These are phyloP conservation scores for Diversispora eburnea DNA, from an alignment of 192 early-diverging fungal genomes.

Conservation along the genomic window DNA sequence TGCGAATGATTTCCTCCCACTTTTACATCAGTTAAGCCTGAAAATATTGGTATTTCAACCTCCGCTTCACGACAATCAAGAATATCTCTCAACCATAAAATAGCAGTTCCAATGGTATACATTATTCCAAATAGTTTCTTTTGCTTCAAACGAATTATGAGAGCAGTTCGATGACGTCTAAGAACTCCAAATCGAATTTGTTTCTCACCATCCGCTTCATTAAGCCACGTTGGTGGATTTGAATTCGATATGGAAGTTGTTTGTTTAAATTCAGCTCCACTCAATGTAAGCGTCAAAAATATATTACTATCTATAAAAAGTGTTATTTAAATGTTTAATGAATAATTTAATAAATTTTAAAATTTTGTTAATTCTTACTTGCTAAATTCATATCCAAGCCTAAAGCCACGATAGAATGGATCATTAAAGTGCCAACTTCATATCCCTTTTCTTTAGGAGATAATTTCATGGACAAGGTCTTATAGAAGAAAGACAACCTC, in stretches of 20 bases:
- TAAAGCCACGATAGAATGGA: background rate
- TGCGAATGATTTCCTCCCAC: background rate
- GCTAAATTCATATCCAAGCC: background rate
- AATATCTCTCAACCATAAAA: conserved; percentile 3
- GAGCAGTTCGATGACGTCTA: conserved; percentile 1
- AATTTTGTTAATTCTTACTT: background rate
- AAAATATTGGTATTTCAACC: background rate
- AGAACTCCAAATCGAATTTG: conserved; percentile 13
- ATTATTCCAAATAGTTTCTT: background rate
- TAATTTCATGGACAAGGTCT: background rate
- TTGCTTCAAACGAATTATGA: background rate
- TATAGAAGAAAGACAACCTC: conserved; percentile 17
- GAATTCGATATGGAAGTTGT: background rate
- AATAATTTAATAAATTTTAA: background rate
- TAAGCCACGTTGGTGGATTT: conserved; percentile 2
- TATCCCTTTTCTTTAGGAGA: conserved; percentile 22
- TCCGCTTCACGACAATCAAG: background rate
- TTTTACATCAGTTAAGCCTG: background rate
- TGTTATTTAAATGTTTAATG: background rate
- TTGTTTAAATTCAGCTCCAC: conserved; percentile 7
- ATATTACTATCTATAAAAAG: background rate
- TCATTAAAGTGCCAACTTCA: conserved; percentile 17
- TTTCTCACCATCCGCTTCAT: background rate
- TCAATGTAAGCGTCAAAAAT: background rate
- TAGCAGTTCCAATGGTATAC: background rate